Evolutionary conservation across 176 grass and related monocot genomes (phyloP), one percentile per base, ranked within the genome.

Genomic region (Calamus simplicifolius): DNA sequence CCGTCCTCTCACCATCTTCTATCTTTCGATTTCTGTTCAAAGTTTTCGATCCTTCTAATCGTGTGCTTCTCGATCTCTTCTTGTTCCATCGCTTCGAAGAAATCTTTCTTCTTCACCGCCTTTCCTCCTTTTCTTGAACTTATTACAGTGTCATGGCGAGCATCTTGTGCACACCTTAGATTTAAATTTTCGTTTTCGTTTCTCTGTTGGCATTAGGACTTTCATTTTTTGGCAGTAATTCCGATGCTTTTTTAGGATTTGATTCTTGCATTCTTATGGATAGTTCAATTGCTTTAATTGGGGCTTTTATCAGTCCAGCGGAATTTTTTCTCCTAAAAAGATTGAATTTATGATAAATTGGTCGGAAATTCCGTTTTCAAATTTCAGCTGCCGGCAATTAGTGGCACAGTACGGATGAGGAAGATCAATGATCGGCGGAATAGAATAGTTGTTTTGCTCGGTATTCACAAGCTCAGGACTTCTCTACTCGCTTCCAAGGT

Each of bases 401-500:
- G 21, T 59, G 66, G 74, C 49, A 71, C 74, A 25, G 57, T 79
- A 21, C 61, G 48, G 54, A 51, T 75, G 62, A 63, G 67, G 66
- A 70, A 79, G 56, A 13, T 71, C 50, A 21, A 15, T 23, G 14
- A 53, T 12, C 57, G 55, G 58, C 59, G 61, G 69, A 56, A 18
- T 18, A 63, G 75, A 54, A 58, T 66, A 49, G 79, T 53, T 54
- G 53, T 97, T 5, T 85, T 43, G 73, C 86, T 26, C 73, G 78
- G 35, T 95, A 87, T 58, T 85, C 87, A 7, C 87, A 88, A 71
- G 27, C 92, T 27, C 81, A 73, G 57, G 81, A 85, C 49, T 69
- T 87, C 52, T 88, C 92, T 27, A 68, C 70, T 29, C 65, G 70
- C 17, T n/a, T 97, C 52, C 80, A 88, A 91, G 92, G 92, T 82